These are phyloP conservation scores for Leccinum arenicola DNA, from an alignment of 768 basidiomycete genomes.

Conservation along the genomic window DNA sequence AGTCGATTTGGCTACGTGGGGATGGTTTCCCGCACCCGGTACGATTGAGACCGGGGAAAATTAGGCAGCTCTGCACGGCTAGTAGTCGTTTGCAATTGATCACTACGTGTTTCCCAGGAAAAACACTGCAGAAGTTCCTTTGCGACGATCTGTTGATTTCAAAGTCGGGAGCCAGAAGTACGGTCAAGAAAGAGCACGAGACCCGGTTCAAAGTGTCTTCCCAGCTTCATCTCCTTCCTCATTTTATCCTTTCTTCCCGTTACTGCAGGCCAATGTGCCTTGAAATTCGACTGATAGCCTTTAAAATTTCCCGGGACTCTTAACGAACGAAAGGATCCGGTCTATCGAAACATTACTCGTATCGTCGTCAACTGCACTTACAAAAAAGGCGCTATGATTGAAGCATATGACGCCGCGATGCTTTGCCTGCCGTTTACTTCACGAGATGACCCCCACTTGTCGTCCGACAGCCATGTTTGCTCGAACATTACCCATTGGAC, in stretches of 20 bases:
- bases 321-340: too few relatives aligned
- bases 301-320: too few relatives aligned
- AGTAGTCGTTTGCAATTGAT: background rate
- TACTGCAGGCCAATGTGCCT: constrained; percentile 42
- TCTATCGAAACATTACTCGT: constrained; percentile 46
- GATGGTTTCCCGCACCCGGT: constrained; percentile 60
- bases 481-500: too few relatives aligned
- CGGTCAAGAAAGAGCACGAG: background rate
- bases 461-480: too few relatives aligned
- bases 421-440: background rate
- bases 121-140: background rate
- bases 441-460: constrained; percentile 38
- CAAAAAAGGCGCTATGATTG: constrained; percentile 60
- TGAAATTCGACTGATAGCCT: constrained; percentile 40
- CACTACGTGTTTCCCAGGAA: background rate
- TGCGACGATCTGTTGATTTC: background rate
- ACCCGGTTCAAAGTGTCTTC: background rate
- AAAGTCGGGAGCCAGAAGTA: background rate
- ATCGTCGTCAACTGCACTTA: constrained; percentile 48
- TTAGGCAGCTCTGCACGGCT: background rate
- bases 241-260: background rate
- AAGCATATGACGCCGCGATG: constrained; percentile 71
- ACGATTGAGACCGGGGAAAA: constrained; percentile 20
- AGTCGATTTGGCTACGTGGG: constrained; percentile 55
- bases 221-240: background rate